These are phyloP conservation scores for Nannochloris sp. DNA, from an alignment of 139 green algal genomes.

Conservation along the genomic window DNA sequence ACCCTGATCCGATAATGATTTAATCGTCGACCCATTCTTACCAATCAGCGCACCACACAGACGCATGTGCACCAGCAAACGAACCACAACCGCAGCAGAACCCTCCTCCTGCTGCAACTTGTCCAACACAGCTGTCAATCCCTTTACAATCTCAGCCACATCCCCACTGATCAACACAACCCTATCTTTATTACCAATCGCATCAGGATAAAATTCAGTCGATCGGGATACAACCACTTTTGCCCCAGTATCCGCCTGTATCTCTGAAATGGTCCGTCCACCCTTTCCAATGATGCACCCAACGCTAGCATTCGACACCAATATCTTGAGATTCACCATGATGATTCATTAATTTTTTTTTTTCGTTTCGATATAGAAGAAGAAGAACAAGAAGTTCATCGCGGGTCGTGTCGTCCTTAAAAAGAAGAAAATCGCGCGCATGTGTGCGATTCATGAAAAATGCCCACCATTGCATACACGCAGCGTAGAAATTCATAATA, in stretches of 20 bases:
- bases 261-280: constrained; percentile 61
- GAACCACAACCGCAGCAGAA: not conserved
- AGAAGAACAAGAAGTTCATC: too few relatives aligned
- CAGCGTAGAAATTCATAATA: not conserved
- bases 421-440: too few relatives aligned
- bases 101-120: constrained; percentile 36
- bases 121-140: constrained; percentile 66
- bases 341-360: not conserved
- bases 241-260: constrained; percentile 49
- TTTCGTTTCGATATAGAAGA: too few relatives aligned
- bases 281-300: constrained; percentile 69
- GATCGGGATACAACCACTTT: constrained; percentile 48
- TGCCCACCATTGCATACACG: too few relatives aligned
- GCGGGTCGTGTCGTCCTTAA: too few relatives aligned
- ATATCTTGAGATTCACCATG: constrained; percentile 43
- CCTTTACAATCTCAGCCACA: constrained; percentile 59
- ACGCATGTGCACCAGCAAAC: constrained; percentile 62
- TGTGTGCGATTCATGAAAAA: too few relatives aligned
- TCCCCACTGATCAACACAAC: constrained; percentile 63
- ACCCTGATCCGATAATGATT: constrained; percentile 61
- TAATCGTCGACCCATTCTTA: constrained; percentile 67
- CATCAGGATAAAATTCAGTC: constrained; percentile 48
- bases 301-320: constrained; percentile 57
- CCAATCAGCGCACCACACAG: constrained; percentile 76
- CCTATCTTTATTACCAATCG: constrained; percentile 43